phyloP scores from a whole-genome alignment of 257 asterid genomes.

The Solanum ossicruentum region DNA sequence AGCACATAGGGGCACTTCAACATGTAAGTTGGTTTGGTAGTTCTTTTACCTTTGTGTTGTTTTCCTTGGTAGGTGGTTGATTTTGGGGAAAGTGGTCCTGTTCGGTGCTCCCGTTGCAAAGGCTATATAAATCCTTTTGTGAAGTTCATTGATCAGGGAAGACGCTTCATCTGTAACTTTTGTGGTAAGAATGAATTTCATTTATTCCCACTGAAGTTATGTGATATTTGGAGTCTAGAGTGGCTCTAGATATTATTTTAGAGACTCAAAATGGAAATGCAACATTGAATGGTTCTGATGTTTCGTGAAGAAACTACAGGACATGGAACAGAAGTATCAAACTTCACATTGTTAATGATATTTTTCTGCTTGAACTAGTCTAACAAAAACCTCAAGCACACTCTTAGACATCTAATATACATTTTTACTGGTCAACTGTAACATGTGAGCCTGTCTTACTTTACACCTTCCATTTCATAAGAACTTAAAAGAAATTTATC shows the following conservation, averaged over 20 bases:
- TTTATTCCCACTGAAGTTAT: background rate
- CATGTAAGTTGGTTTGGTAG: background rate
- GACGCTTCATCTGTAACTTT: constrained; percentile 84
- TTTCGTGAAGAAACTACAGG: background rate
- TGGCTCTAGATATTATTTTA: background rate
- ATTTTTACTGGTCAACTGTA: background rate
- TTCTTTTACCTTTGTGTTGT: background rate
- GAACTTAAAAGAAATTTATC: background rate
- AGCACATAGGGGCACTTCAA: background rate
- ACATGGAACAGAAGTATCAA: background rate
- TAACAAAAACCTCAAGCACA: background rate
- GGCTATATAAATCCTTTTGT: constrained; percentile 94
- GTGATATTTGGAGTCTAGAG: background rate
- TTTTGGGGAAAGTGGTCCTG: constrained; percentile 97
- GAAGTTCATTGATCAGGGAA: constrained; percentile 96
- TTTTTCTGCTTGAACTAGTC: background rate
- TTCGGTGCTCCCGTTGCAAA: constrained; percentile 97
- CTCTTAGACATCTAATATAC: background rate
- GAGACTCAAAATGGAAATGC: background rate
- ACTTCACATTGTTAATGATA: background rate
- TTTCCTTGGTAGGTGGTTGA: constrained; percentile 64
- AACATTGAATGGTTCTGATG: background rate
- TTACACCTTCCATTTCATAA: background rate
- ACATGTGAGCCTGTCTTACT: background rate
- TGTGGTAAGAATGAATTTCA: constrained; percentile 55